Conservation (phyloP, 345 rosid genomes). For the Melaleuca alternifolia region DNA sequence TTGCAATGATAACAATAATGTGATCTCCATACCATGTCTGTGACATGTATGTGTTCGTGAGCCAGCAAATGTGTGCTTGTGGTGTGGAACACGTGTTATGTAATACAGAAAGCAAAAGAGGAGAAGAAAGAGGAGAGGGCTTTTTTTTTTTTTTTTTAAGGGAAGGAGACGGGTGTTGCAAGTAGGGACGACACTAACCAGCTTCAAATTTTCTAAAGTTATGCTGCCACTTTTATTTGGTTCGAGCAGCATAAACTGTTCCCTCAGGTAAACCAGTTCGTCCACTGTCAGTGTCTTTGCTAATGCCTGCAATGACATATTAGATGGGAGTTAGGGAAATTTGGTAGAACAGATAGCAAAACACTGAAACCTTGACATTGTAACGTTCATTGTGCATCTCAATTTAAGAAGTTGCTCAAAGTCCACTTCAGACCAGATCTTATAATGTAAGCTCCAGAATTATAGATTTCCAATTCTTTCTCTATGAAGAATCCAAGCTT, state of each 20-base stretch:
- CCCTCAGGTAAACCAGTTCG: constrained; percentile 53
- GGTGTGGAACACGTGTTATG: not conserved
- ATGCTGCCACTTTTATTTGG: constrained; percentile 63
- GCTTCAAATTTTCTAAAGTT: constrained; percentile 54
- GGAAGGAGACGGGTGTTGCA: too few species aligned
- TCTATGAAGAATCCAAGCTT: not conserved
- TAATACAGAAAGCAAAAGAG: not conserved
- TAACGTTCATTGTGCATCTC: not conserved
- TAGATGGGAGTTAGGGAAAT: not conserved
- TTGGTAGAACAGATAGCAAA: not conserved
- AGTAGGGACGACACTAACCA: constrained; percentile 34
- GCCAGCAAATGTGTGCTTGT: not conserved
- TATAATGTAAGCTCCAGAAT: not conserved
- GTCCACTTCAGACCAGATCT: not conserved
- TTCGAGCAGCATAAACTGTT: constrained; percentile 65
- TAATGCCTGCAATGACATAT: constrained; percentile 48
- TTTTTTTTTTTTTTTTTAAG: not conserved
- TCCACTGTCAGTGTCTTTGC: constrained; percentile 67
- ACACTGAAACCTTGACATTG: not conserved
- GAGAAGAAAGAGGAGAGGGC: not conserved
- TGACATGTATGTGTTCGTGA: not conserved
- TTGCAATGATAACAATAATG: not conserved
- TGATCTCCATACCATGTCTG: not conserved
- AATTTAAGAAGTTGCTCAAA: not conserved
- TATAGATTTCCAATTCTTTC: not conserved